Conservation (phyloP, 2,329 filamentous ascomycete species). For the Diaporthe amygdali region DNA sequence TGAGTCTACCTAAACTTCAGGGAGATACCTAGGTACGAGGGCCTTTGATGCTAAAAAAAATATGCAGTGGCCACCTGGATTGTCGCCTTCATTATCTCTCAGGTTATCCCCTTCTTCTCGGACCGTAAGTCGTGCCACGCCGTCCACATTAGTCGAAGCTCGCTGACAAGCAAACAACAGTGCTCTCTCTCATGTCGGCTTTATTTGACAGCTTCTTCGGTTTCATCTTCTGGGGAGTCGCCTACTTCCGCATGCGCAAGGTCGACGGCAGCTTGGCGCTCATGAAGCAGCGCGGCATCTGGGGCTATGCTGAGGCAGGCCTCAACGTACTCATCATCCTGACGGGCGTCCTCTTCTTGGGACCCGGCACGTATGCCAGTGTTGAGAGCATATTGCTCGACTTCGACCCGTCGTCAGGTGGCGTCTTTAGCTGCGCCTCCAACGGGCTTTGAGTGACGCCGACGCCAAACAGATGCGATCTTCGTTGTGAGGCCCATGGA, state of each 20-base stretch:
- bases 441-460: constrained; percentile 63
- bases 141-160: constrained; percentile 27
- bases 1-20: constrained; percentile 39
- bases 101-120: constrained; percentile 92
- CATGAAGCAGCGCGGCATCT: constrained; percentile 57
- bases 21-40: not conserved
- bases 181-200: constrained; percentile 79
- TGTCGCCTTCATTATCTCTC: constrained; percentile 89
- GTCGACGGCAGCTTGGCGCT: constrained; percentile 64
- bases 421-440: constrained; percentile 75
- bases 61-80: constrained; percentile 70
- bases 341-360: constrained; percentile 81
- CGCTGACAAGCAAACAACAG: constrained; percentile 35
- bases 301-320: constrained; percentile 56
- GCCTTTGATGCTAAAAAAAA: constrained; percentile 11
- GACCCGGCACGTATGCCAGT: constrained; percentile 79
- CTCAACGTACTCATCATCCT: constrained; percentile 77
- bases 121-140: constrained; percentile 56
- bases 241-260: constrained; percentile 77
- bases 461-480: too few relatives aligned
- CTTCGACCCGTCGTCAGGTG: constrained; percentile 65
- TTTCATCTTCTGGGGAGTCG: constrained; percentile 93
- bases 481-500: not conserved
- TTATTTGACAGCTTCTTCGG: constrained; percentile 93
- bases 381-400: constrained; percentile 77